A percentile compares a stretch with the other conserved stretches of the same genome.
These are phyloP conservation scores for Russula sp. DNA, from an alignment of 768 basidiomycete genomes.

Conservation along the genomic window DNA sequence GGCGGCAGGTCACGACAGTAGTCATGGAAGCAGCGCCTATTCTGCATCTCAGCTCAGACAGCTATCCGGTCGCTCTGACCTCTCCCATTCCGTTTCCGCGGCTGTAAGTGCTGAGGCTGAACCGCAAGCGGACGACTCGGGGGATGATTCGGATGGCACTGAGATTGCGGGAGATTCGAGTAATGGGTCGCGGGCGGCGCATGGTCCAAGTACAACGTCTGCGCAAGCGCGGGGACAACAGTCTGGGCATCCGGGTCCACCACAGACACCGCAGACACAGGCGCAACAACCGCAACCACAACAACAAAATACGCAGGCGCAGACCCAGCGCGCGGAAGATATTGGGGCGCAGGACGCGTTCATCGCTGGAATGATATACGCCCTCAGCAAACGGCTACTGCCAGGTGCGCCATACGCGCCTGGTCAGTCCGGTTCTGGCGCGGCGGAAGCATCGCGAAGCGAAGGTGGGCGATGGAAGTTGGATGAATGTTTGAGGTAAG, in stretches of 20 bases:
- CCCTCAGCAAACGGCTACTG: constrained; percentile 64
- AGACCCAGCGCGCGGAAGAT: constrained; percentile 54
- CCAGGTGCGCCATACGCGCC: constrained; percentile 80
- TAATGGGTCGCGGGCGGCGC: constrained; percentile 36
- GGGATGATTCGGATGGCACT: constrained; percentile 59
- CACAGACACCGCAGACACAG: not conserved
- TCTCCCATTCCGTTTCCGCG: constrained; percentile 14
- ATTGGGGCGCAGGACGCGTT: constrained; percentile 80
- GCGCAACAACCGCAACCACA: constrained; percentile 5
- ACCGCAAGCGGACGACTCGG: constrained; percentile 54
- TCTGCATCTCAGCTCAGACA: constrained; percentile 36
- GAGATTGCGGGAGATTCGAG: constrained; percentile 45
- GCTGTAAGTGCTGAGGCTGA: not conserved
- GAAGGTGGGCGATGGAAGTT: constrained; percentile 62
- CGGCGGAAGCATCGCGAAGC: constrained; percentile 28
- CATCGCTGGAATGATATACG: constrained; percentile 85
- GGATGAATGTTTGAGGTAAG: constrained; percentile 77
- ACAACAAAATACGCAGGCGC: not conserved
- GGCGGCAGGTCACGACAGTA: constrained; percentile 53
- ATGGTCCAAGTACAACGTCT: constrained; percentile 6
- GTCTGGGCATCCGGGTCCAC: constrained; percentile 1
- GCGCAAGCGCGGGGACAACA: constrained; percentile 6
- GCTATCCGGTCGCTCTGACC: constrained; percentile 11
- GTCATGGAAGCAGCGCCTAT: constrained; percentile 56
- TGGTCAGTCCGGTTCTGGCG: constrained; percentile 37